These are phyloP conservation scores for Pseudozyma pruni DNA, from an alignment of 1,284 basidiomycete species.

Conservation along the genomic window DNA sequence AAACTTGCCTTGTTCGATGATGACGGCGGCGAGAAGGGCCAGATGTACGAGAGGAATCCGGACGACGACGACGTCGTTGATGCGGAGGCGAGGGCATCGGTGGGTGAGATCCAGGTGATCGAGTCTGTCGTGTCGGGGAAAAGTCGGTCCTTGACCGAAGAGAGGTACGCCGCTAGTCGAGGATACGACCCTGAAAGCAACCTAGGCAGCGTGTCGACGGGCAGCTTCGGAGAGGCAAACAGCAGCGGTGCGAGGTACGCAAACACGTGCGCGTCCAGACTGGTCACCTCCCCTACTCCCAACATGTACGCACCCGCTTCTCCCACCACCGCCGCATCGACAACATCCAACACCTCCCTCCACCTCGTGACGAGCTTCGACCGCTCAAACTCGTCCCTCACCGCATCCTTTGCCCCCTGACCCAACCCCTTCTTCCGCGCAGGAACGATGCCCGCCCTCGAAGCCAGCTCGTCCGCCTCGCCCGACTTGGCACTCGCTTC, in stretches of 20 bases:
- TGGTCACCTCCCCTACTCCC: conserved; percentile 7
- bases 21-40: conserved; percentile 16
- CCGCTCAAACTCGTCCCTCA: conserved; percentile 38
- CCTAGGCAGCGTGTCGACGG: conserved; percentile 26
- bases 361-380: conserved; percentile 33
- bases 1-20: conserved; percentile 39
- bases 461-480: conserved; percentile 42
- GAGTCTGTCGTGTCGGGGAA: conserved; percentile 7
- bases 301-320: background rate
- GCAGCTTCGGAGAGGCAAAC: conserved; percentile 22
- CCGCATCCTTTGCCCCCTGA: conserved; percentile 23
- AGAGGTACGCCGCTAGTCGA: conserved; percentile 20
- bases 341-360: conserved; percentile 30
- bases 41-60: conserved; percentile 17
- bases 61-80: background rate
- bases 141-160: conserved; percentile 18
- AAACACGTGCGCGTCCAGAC: conserved; percentile 49
- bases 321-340: conserved; percentile 15
- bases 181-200: conserved; percentile 37
- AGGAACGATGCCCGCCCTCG: conserved; percentile 40
- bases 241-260: conserved; percentile 51
- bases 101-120: conserved; percentile 11
- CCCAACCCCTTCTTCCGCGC: conserved; percentile 34
- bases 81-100: conserved; percentile 8
- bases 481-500: conserved; percentile 31